These are phyloP conservation scores for Cicer judaicum DNA, from an alignment of 306 rosid species.

Conservation along the genomic window DNA sequence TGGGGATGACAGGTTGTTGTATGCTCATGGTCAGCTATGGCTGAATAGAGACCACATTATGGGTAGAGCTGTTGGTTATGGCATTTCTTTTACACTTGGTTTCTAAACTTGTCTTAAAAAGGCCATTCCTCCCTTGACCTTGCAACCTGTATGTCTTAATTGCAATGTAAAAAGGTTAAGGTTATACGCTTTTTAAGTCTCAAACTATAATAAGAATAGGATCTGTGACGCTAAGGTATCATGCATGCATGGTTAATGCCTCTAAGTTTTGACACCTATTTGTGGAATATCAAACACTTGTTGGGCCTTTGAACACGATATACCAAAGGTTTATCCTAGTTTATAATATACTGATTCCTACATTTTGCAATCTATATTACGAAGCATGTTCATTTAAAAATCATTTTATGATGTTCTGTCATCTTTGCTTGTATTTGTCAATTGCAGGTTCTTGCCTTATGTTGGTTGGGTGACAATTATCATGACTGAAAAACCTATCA, in stretches of 20 bases:
- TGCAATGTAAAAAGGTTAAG: conserved; percentile 5
- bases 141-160: conserved; percentile 17
- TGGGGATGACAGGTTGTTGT: conserved; percentile 87
- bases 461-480: conserved; percentile 97
- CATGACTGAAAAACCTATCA: conserved; percentile 94
- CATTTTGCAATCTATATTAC: not conserved
- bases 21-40: conserved; percentile 96
- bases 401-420: not conserved
- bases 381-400: conserved; percentile 9
- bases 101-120: not conserved
- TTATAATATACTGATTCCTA: not conserved
- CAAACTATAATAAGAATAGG: conserved; percentile 9
- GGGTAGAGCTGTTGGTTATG: conserved; percentile 96
- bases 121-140: not conserved
- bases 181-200: conserved; percentile 19
- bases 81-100: conserved; percentile 28
- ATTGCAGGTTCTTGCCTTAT: conserved; percentile 84
- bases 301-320: conserved; percentile 7
- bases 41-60: conserved; percentile 87
- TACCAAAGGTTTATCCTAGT: conserved; percentile 2
- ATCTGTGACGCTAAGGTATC: not conserved
- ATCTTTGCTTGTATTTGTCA: conserved; percentile 20
- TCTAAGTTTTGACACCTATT: not conserved
- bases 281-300: conserved; percentile 20
- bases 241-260: conserved; percentile 5